phyloP scores from a whole-genome alignment of 2,329 filamentous ascomycete species.

The Botryosphaeria agaves region DNA sequence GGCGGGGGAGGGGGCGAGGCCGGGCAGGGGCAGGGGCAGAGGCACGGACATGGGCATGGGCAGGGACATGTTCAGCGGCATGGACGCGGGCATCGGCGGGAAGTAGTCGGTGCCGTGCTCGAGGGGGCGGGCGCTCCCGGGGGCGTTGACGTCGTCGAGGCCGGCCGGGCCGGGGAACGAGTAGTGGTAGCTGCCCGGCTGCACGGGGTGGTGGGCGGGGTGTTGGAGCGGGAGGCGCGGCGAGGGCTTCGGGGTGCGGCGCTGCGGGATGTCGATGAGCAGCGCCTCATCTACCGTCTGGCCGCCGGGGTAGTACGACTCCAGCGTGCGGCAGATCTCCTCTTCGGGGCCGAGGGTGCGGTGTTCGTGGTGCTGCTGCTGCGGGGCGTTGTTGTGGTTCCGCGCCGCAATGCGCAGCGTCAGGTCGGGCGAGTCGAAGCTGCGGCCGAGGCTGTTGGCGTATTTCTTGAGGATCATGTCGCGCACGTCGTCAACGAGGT shows the following conservation, averaged over 20 bases:
- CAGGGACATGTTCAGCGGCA: no score
- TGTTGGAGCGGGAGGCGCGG: no score
- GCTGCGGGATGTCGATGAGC: conserved; percentile 67
- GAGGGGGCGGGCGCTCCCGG: conserved; percentile 43
- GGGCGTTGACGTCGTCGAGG: conserved; percentile 41
- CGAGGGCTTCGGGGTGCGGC: conserved; percentile 64
- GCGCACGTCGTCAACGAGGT: conserved; percentile 85
- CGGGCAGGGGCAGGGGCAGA: conserved; percentile 20
- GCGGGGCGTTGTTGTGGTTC: conserved; percentile 29
- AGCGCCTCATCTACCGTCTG: conserved; percentile 81
- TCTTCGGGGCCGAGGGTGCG: conserved; percentile 74
- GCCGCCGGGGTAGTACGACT: conserved; percentile 70
- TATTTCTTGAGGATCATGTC: conserved; percentile 90
- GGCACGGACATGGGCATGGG: no score
- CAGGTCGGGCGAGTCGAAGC: conserved; percentile 82
- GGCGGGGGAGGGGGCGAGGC: conserved; percentile 22
- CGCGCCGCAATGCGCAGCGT: conserved; percentile 61
- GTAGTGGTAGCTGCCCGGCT: no score
- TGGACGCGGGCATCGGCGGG: conserved; percentile 43
- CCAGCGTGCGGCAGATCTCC: conserved; percentile 57
- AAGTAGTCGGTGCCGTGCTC: conserved; percentile 71
- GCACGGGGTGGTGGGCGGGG: conserved; percentile 25
- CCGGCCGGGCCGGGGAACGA: conserved; percentile 17
- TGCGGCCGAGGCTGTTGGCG: conserved; percentile 74
- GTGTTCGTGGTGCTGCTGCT: conserved; percentile 34